phyloP scores from a whole-genome alignment of 2,329 filamentous ascomycete species.

The Blumeria graminis region DNA sequence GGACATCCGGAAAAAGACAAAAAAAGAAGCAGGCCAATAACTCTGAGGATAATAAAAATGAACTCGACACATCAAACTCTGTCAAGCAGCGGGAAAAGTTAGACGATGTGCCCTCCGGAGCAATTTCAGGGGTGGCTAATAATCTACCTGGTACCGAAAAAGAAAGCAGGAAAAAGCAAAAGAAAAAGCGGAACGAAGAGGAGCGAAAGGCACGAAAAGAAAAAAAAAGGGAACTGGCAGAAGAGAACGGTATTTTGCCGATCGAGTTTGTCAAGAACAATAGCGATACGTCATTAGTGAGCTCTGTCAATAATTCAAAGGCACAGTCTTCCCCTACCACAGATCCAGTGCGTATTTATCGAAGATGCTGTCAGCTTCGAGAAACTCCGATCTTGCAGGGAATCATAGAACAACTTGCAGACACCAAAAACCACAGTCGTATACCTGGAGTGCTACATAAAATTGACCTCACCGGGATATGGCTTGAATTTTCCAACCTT shows the following conservation, averaged over 20 bases:
- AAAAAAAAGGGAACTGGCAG: slow-evolving; percentile 60
- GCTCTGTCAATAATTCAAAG: slow-evolving; percentile 18
- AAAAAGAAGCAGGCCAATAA: slow-evolving; percentile 27
- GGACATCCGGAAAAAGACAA: slow-evolving; percentile 32
- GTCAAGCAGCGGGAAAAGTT: background rate
- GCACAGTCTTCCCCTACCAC: slow-evolving; percentile 54
- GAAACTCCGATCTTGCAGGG: slow-evolving; percentile 83
- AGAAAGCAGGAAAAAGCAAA: slow-evolving; percentile 57
- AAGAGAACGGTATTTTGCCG: slow-evolving; percentile 68
- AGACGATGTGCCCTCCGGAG: slow-evolving; percentile 13
- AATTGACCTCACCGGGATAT: slow-evolving; percentile 65
- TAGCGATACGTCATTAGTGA: slow-evolving; percentile 26
- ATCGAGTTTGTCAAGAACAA: slow-evolving; percentile 56
- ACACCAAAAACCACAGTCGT: slow-evolving; percentile 33
- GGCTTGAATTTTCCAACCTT: slow-evolving; percentile 61
- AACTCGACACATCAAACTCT: slow-evolving; percentile 9
- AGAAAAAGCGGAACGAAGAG: slow-evolving; percentile 86
- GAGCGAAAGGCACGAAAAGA: slow-evolving; percentile 84
- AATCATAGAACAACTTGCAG: slow-evolving; percentile 67
- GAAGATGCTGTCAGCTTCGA: slow-evolving; percentile 77
- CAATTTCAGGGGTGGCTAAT: slow-evolving; percentile 10
- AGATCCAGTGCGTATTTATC: slow-evolving; percentile 78
- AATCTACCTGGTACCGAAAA: slow-evolving; percentile 11
- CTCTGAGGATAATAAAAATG: background rate
- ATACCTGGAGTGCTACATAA: slow-evolving; percentile 56